Evolutionary conservation across 2,329 filamentous ascomycete species (phyloP), one percentile per base, ranked within the genome.

Genomic region (Ophiostoma sp.): DNA sequence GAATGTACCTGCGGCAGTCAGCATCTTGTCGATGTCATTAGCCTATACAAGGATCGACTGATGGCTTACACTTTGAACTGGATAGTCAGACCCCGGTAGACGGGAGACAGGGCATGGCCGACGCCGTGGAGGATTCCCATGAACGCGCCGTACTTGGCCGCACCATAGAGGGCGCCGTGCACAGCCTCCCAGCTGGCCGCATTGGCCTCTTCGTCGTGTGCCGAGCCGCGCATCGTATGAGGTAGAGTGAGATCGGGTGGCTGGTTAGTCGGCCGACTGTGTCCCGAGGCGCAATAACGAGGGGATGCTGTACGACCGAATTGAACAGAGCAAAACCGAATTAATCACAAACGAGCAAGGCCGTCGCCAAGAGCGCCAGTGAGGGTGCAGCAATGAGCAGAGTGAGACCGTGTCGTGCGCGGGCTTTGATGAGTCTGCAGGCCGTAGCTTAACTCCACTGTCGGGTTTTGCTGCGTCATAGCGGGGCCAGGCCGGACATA

Each of bases 21-120:
- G 58, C 42, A 12, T 36, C 4, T 5, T 14, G 14, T 14, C 7
- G 58, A 47, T 40, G 5, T 12, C 38, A 11, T 42, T 14, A 9
- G 4, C 5, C 16, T 2, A 1, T 2, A 27, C 16, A 36, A 79
- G 27, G 27, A 27, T 27, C 27, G 27, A 2, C 27, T 27, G 27
- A 27, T 27, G 27, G 27, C 86, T 74, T 83, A 91, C 89, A 90
- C 87, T 80, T 92, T 92, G 78, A 92, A 92, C 75, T 92, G 89
- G 65, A 91, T 80, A 1, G 89, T 92, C 71, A 90, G 79, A 1
- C 87, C 84, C 36, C 89, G 84, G 75, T 93, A 94, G 27, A 93
- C 74, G 0, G 91, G 91, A 66, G 87, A 91, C 74, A 87, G 82
- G 36, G 81, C 79, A 71, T 87, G 89, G 18, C 86, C 90, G 5